Evolutionary conservation across 2,329 filamentous ascomycete genomes (phyloP).

Genomic region (Penicillium sp.): DNA sequence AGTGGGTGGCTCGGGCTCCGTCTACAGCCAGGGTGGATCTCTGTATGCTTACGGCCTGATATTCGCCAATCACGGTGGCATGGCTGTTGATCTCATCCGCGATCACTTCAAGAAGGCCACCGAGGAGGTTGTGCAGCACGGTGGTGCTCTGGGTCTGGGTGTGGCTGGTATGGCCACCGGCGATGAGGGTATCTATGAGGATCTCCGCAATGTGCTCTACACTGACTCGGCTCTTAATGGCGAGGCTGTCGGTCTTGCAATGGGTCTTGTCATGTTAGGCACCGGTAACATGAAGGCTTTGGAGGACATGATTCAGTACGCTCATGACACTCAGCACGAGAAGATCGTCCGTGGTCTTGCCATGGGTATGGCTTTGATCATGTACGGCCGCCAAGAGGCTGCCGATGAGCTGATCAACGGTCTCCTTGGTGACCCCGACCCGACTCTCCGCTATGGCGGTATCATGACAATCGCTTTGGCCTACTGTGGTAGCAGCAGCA

Average conservation of each 20-base stretch:
- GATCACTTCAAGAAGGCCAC: constrained; percentile 51
- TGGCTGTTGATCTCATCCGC: constrained; percentile 59
- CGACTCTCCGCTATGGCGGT: constrained; percentile 90
- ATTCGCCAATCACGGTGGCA: constrained; percentile 93
- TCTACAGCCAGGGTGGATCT: constrained; percentile 94
- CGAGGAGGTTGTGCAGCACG: constrained; percentile 88
- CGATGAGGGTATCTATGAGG: constrained; percentile 84
- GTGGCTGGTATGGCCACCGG: constrained; percentile 98
- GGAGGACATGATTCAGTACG: constrained; percentile 96
- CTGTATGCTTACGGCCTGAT: constrained; percentile 94
- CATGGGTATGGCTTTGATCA: constrained; percentile 95
- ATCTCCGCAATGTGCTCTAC: constrained; percentile 83
- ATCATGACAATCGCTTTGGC: constrained; percentile 98
- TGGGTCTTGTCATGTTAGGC: constrained; percentile 97
- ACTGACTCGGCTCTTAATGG: constrained; percentile 94
- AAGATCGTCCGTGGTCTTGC: constrained; percentile 97
- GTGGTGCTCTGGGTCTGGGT: constrained; percentile 89
- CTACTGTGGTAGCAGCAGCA: constrained; percentile 95
- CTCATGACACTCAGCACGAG: constrained; percentile 96
- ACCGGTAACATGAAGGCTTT: constrained; percentile 93
- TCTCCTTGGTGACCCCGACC: constrained; percentile 87
- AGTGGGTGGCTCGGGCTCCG: constrained; percentile 74
- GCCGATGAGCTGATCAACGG: constrained; percentile 94
- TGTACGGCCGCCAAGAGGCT: constrained; percentile 93
- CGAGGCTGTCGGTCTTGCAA: constrained; percentile 90